phyloP scores from a whole-genome alignment of 306 rosid genomes.

The Vicia villosa region DNA sequence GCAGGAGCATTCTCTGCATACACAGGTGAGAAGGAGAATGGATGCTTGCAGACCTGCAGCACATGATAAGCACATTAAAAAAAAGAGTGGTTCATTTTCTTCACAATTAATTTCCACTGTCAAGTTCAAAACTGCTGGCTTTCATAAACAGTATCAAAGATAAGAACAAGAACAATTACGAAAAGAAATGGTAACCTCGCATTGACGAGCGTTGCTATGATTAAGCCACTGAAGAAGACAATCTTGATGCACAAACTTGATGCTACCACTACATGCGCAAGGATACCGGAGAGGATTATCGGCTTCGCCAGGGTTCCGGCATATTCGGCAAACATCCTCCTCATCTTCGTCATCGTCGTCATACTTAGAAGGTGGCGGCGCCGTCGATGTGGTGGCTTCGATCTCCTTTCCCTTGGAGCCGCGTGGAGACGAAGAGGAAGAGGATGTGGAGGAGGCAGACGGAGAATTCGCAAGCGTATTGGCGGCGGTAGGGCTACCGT shows the following conservation, averaged over 20 bases:
- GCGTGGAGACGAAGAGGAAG: constrained; percentile 50
- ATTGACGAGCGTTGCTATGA: constrained; percentile 99
- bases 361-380: constrained; percentile 44
- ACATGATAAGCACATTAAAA: constrained; percentile 26
- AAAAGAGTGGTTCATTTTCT: constrained; percentile 2
- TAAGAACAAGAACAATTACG: neutral
- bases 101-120: too few relatives aligned
- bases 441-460: constrained; percentile 33
- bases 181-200: constrained; percentile 69
- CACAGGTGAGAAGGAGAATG: constrained; percentile 95
- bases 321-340: constrained; percentile 96
- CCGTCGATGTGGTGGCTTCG: constrained; percentile 43
- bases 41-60: constrained; percentile 94
- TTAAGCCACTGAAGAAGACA: constrained; percentile 99
- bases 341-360: constrained; percentile 92
- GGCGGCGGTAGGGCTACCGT: constrained; percentile 40
- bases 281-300: constrained; percentile 94
- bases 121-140: constrained; percentile 17
- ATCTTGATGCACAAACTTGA: constrained; percentile 94
- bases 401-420: constrained; percentile 46
- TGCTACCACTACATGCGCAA: constrained; percentile 99
- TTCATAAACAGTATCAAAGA: neutral
- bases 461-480: constrained; percentile 42
- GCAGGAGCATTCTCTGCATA: constrained; percentile 97
- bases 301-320: constrained; percentile 89